Conservation (phyloP, 78 protist genomes). For the Diacronema lutheri region DNA sequence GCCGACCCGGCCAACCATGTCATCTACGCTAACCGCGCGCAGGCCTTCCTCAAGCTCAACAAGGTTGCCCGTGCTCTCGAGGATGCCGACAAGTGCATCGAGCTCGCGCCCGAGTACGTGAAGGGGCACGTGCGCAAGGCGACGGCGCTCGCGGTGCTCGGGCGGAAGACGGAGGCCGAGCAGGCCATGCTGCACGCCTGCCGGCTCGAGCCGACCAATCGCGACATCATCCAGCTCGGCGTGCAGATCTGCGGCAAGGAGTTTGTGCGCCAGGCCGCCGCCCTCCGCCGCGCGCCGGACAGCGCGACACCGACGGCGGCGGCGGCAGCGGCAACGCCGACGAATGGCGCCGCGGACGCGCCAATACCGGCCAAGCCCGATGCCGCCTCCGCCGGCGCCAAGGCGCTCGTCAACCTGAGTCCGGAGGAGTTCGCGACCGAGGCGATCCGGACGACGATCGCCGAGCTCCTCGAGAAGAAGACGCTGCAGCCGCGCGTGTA, state of each 20-base stretch:
- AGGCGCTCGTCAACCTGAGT: neutral
- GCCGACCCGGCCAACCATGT: conserved; percentile 8
- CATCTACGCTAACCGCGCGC: neutral
- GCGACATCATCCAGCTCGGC: neutral
- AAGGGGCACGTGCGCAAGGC: conserved; percentile 12
- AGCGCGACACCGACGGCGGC: neutral
- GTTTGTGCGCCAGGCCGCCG: neutral
- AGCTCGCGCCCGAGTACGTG: neutral
- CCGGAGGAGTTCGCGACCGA: neutral
- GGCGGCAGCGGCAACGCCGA: no score
- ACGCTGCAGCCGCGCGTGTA: neutral
- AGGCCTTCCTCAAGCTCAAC: conserved; percentile 16
- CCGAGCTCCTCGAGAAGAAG: neutral
- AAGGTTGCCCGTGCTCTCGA: neutral
- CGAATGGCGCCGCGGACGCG: neutral
- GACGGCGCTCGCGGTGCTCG: neutral
- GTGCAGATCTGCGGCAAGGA: neutral
- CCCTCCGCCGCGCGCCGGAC: neutral
- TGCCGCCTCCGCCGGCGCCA: neutral
- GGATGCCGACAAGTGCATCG: neutral
- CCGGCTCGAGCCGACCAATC: neutral
- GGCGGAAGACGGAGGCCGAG: neutral
- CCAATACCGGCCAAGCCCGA: no score
- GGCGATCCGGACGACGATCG: neutral
- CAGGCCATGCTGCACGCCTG: neutral